Conservation (phyloP, 805 yeast species). For the Ogataea ramenticola region DNA sequence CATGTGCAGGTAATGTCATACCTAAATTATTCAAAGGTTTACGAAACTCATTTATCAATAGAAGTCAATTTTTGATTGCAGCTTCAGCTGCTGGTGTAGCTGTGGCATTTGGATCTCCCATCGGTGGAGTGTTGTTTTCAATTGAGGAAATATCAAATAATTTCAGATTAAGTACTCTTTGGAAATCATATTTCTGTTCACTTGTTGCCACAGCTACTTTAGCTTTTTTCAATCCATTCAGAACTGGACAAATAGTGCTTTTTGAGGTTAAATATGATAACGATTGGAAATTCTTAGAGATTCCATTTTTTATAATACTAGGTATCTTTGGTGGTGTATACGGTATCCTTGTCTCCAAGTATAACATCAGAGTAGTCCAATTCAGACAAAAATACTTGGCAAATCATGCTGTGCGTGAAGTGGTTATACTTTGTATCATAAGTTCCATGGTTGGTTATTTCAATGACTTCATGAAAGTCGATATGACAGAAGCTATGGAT, state of each 20-base stretch:
- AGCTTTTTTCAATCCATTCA: slow-evolving; percentile 79
- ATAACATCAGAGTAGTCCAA: slow-evolving; percentile 68
- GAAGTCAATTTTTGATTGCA: slow-evolving; percentile 68
- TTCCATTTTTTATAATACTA: slow-evolving; percentile 68
- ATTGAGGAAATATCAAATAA: slow-evolving; percentile 82
- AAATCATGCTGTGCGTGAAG: slow-evolving; percentile 61
- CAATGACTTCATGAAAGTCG: slow-evolving; percentile 71
- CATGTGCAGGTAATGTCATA: slow-evolving; percentile 84
- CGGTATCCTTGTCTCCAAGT: slow-evolving; percentile 70
- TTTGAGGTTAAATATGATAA: slow-evolving; percentile 87
- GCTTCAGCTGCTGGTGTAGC: slow-evolving; percentile 98
- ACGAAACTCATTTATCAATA: slow-evolving; percentile 35
- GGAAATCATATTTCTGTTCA: slow-evolving; percentile 90
- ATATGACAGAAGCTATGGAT: slow-evolving; percentile 96
- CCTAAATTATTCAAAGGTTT: slow-evolving; percentile 46
- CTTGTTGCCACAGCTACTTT: slow-evolving; percentile 78
- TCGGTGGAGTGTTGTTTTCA: slow-evolving; percentile 91
- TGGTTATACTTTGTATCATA: slow-evolving; percentile 52
- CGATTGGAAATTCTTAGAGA: slow-evolving; percentile 80
- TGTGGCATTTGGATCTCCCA: slow-evolving; percentile 95
- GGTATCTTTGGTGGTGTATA: slow-evolving; percentile 91
- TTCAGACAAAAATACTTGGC: slow-evolving; percentile 67
- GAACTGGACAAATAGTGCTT: slow-evolving; percentile 90
- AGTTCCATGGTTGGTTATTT: slow-evolving; percentile 78
- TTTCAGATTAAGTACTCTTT: slow-evolving; percentile 70